Conservation (phyloP, 345 rosid genomes). For the Ricinus communis region DNA sequence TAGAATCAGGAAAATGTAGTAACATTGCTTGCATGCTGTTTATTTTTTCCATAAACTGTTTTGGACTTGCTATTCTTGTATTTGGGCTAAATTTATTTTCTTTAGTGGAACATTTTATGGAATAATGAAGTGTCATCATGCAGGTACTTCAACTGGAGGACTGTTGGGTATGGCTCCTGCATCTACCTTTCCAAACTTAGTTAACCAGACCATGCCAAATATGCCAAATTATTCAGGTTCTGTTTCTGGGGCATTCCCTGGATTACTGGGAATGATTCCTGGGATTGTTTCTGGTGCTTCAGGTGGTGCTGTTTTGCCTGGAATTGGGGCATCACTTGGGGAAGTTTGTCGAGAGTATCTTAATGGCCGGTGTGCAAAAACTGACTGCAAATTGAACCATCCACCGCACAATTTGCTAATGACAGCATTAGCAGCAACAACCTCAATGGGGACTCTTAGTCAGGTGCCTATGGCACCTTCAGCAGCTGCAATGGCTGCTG, state of each 20-base stretch:
- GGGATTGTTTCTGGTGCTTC: conserved; percentile 87
- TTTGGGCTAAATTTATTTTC: neutral
- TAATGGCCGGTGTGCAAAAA: conserved; percentile 71
- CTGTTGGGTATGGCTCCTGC: conserved; percentile 72
- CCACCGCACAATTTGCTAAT: conserved; percentile 90
- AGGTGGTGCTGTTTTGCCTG: conserved; percentile 95
- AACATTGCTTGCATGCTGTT: neutral
- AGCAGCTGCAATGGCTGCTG: conserved; percentile 99
- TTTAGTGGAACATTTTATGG: neutral
- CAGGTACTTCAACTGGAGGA: conserved; percentile 78
- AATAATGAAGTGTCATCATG: conserved; percentile 9
- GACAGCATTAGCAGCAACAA: conserved; percentile 96
- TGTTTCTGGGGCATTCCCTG: conserved; percentile 94
- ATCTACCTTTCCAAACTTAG: conserved; percentile 66
- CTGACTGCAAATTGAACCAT: conserved; percentile 84
- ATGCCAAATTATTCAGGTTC: conserved; percentile 98
- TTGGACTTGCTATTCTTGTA: neutral
- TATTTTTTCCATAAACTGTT: neutral
- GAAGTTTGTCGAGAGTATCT: conserved; percentile 96
- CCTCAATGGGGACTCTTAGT: conserved; percentile 81
- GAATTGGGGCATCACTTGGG: conserved; percentile 93
- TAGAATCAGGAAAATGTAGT: neutral
- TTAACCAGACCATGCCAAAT: conserved; percentile 97
- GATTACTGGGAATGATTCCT: conserved; percentile 89
- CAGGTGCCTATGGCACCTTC: conserved; percentile 99